phyloP scores from a whole-genome alignment of 108 stramenopile species.

The Schizochytrium sp. region DNA sequence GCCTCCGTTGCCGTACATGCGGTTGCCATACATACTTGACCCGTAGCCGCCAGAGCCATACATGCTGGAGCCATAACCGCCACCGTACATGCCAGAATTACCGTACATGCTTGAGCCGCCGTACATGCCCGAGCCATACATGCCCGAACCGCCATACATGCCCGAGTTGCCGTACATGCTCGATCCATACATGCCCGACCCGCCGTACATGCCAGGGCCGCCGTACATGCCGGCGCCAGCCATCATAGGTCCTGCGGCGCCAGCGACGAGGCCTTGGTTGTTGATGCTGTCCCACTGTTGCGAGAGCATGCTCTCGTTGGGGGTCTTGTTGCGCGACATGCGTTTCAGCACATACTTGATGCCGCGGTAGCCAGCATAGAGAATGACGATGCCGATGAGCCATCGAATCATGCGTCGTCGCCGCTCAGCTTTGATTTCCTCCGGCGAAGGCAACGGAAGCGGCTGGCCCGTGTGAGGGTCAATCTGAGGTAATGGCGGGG shows the following conservation, averaged over 20 bases:
- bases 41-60: background rate
- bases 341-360: background rate
- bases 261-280: background rate
- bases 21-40: background rate
- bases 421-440: background rate
- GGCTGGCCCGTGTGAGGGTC: conserved; percentile 14
- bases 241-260: background rate
- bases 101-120: background rate
- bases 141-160: background rate
- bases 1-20: background rate
- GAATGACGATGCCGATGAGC: background rate
- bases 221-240: background rate
- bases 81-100: background rate
- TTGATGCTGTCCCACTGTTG: background rate
- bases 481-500: conserved; percentile 8
- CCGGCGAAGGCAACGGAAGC: background rate
- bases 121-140: background rate
- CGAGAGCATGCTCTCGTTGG: conserved; percentile 3
- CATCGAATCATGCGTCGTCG: background rate
- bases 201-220: background rate
- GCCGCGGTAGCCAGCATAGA: conserved; percentile 4
- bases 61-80: background rate
- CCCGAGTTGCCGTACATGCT: background rate
- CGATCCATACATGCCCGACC: background rate
- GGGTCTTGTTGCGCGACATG: background rate